Evolutionary conservation across 2,329 filamentous ascomycete genomes (phyloP).

Genomic region (Lasiodiplodia sp.): DNA sequence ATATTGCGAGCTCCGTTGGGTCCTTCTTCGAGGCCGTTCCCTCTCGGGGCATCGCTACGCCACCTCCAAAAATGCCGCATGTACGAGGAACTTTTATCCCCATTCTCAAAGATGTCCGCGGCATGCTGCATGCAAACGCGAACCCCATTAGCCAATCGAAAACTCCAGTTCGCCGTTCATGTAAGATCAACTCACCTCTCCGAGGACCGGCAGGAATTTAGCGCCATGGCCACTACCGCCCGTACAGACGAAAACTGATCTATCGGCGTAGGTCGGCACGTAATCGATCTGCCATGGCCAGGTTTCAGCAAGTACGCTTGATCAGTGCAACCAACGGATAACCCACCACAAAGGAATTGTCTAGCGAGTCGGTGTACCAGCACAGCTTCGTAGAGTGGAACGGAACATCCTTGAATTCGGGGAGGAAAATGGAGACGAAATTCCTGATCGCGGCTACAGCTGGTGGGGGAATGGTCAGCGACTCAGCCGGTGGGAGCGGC

Average conservation of each 20-base stretch:
- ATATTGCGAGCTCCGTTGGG: slow-evolving; percentile 4
- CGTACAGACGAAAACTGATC: slow-evolving; percentile 1
- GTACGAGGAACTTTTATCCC: slow-evolving; percentile 11
- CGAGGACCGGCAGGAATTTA: slow-evolving; percentile 13
- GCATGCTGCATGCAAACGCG: neutral
- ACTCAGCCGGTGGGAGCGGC: neutral
- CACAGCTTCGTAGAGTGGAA: slow-evolving; percentile 9
- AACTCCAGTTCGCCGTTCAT: neutral
- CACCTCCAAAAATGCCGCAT: slow-evolving; percentile 8
- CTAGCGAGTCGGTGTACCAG: slow-evolving; percentile 14
- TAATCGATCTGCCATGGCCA: neutral
- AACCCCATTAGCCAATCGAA: neutral
- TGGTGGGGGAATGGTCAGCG: neutral
- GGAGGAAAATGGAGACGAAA: slow-evolving; percentile 7
- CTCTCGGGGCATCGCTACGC: neutral
- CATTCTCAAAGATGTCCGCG: neutral
- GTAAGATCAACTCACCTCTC: neutral
- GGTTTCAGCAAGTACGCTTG: neutral
- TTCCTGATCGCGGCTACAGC: neutral
- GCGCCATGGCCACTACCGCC: slow-evolving; percentile 11
- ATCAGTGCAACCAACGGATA: neutral
- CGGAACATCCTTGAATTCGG: neutral
- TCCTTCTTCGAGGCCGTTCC: slow-evolving; percentile 10
- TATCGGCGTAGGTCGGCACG: neutral
- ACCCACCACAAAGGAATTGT: slow-evolving; percentile 11